These are phyloP conservation scores for Mortierella sp. DNA, from an alignment of 371 early-diverging fungal genomes.

Conservation along the genomic window DNA sequence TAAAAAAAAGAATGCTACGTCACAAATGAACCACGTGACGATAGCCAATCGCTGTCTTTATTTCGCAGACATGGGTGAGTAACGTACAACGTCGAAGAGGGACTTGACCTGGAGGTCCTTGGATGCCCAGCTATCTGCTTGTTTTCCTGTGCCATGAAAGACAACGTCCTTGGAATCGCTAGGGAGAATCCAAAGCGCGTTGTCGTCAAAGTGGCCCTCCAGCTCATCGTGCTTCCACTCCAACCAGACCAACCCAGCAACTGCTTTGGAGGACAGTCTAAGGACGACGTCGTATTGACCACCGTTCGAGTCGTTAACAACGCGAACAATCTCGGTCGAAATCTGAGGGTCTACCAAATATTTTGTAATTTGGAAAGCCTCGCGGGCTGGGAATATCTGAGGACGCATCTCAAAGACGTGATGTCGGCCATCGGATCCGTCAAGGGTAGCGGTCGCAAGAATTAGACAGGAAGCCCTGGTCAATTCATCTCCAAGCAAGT, in stretches of 20 bases:
- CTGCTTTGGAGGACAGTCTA: conserved; percentile 8
- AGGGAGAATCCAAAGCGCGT: conserved; percentile 44
- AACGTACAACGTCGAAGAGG: conserved; percentile 22
- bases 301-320: background rate
- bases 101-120: conserved; percentile 21
- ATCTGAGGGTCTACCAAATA: conserved; percentile 6
- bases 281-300: conserved; percentile 17
- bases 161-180: conserved; percentile 8
- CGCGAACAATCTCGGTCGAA: background rate
- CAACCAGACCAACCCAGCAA: conserved; percentile 40
- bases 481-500: background rate
- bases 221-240: conserved; percentile 31
- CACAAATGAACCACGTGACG: background rate
- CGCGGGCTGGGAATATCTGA: conserved; percentile 32
- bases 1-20: background rate
- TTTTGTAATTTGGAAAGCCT: conserved; percentile 16
- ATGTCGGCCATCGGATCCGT: background rate
- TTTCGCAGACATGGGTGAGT: background rate
- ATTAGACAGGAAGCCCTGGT: conserved; percentile 1
- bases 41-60: background rate
- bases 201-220: conserved; percentile 37
- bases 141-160: conserved; percentile 14
- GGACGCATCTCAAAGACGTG: conserved; percentile 30
- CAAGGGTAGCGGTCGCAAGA: conserved; percentile 15
- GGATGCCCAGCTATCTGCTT: background rate